Conservation (phyloP, 768 basidiomycete species). For the Rhodotorula taiwanensis region DNA sequence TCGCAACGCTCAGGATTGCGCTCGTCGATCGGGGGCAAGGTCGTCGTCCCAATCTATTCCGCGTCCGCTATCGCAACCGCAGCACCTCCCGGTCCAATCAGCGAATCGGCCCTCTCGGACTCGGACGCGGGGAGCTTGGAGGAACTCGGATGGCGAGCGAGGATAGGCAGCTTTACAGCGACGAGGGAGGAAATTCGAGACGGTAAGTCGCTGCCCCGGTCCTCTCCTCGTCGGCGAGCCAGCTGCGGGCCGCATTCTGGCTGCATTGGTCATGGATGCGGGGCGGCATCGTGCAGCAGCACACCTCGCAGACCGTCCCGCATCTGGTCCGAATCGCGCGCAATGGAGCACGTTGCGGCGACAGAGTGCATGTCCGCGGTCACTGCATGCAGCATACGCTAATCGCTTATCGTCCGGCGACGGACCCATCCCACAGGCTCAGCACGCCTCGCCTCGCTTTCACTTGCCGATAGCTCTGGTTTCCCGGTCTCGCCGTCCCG, state of each 20-base stretch:
- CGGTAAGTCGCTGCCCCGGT: constrained; percentile 13
- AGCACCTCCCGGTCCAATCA: not conserved
- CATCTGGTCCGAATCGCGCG: too few species aligned
- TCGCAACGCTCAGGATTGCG: constrained; percentile 6
- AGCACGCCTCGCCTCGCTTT: too few species aligned
- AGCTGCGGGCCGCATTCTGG: too few species aligned
- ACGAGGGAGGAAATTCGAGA: constrained; percentile 34
- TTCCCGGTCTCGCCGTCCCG: too few species aligned
- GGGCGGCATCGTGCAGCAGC: not conserved
- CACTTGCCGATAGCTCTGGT: too few species aligned
- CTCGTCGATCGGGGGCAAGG: constrained; percentile 23
- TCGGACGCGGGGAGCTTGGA: constrained; percentile 10
- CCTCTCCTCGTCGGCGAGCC: not conserved
- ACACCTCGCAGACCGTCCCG: not conserved
- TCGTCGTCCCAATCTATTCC: constrained; percentile 1
- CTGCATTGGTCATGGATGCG: too few species aligned
- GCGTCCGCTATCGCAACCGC: not conserved
- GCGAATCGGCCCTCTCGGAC: constrained; percentile 6
- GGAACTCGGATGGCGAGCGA: not conserved
- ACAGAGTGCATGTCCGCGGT: not conserved
- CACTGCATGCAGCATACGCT: too few species aligned
- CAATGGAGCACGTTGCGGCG: not conserved
- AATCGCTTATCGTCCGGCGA: too few species aligned
- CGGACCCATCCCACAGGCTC: too few species aligned
- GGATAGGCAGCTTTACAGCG: constrained; percentile 28